Base-by-base conservation (phyloP, 108 stramenopile genomes). In the Parmales sp. region DNA sequence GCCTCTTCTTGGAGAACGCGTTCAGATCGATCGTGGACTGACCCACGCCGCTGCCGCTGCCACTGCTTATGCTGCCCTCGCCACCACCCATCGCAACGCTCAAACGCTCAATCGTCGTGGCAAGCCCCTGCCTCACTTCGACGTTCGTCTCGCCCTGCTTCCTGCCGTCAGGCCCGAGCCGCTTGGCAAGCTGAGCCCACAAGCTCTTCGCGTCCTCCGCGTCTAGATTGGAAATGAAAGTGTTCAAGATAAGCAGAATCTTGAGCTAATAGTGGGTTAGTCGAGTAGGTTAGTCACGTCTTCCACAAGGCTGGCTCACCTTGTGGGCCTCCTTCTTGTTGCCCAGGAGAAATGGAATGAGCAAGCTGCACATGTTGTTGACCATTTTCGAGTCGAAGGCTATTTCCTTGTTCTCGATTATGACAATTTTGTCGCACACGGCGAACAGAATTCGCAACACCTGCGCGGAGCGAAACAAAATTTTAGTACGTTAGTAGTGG, bases 91-190 rank as follows among this genome's bases (percentile, higher is more conserved):
- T 23, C 39, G 1, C 46, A 38, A 41, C 25, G 64, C n/a, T 37
- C 71, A 79, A 74, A 23, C 68, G 72, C 38, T 51, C 49, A 20
- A 80, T 64, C 13, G 64, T 69, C n/a, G 54, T 37, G 22, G 77
- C 69, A 13, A 89, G 72, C 16, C 65, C 39, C 49, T 74, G 45
- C 20, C 88, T 76, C 26, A 82, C 49, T 46, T 69, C 63, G 45
- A 81, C 38, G 20, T 75, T 74, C 64, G 71, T 68, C 16, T 81
- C 80, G 29, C 91, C 88, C 25, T 73, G 49, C n/a, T 66, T 73
- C 20, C 72, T 60, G 73, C 83, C 88, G 38, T 71, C 72, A 38
- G 91, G 91, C 11, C 85, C 86, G 3, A 93, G 79, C 28, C 83
- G 68, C 44, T 72, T 64, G 18, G 83, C 74, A 23, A 85, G 50